Evolutionary conservation across 768 basidiomycete species (phyloP).

Genomic region (Bullera alba): DNA sequence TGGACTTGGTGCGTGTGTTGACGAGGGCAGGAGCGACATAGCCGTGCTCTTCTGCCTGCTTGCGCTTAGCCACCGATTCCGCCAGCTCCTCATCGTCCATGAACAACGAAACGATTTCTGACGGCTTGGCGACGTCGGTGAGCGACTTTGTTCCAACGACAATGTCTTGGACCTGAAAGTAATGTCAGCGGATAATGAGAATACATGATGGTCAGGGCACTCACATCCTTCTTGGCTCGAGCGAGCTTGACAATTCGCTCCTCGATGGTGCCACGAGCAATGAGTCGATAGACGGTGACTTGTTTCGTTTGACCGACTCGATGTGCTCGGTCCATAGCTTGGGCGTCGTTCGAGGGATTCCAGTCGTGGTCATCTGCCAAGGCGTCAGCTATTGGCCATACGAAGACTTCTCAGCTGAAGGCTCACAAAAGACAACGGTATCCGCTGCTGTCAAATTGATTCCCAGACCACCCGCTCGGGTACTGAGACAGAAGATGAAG

Average conservation of each 20-base stretch:
- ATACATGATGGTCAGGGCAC: constrained; percentile 29
- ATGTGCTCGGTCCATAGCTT: constrained; percentile 97
- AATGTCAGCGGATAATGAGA: not conserved
- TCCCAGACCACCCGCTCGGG: constrained; percentile 81
- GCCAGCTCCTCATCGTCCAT: constrained; percentile 84
- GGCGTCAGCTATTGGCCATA: not conserved
- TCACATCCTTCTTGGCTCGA: constrained; percentile 90
- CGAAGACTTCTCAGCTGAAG: not conserved
- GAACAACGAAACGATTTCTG: constrained; percentile 90
- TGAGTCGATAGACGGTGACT: constrained; percentile 91
- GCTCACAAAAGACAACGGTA: constrained; percentile 74
- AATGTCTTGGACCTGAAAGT: constrained; percentile 87
- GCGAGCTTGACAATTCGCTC: constrained; percentile 96
- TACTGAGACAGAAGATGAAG: constrained; percentile 83
- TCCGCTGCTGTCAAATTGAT: constrained; percentile 58
- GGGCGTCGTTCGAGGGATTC: constrained; percentile 96
- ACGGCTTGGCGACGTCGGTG: constrained; percentile 85
- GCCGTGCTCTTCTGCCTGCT: constrained; percentile 41
- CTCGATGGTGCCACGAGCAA: constrained; percentile 58
- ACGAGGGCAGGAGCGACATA: constrained; percentile 34
- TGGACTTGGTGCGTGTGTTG: constrained; percentile 9
- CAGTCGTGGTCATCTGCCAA: constrained; percentile 70
- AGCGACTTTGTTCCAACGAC: constrained; percentile 96
- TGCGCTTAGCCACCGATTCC: constrained; percentile 44
- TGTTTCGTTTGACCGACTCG: constrained; percentile 93